Percentiles rank a stretch among this genome's conserved stretches.
Evolutionary conservation across 768 basidiomycete species (phyloP).

Genomic region (Boletus sensibilis): DNA sequence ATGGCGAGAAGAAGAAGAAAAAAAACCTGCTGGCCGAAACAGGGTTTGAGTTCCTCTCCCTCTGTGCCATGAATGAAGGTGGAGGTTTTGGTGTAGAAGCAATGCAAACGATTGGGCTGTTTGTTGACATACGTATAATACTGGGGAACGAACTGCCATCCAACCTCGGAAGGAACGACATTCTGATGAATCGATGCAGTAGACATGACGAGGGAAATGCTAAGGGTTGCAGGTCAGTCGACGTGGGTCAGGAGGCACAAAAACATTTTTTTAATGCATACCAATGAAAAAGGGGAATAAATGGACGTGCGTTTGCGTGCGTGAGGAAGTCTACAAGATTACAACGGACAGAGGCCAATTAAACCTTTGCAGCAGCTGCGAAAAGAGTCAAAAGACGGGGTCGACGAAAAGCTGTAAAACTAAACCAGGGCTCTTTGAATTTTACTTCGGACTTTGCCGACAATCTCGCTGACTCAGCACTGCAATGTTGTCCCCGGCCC

Average conservation of each 20-base stretch:
- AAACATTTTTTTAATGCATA: constrained; percentile 1
- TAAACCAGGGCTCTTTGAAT: constrained; percentile 17
- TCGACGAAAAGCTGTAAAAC: constrained; percentile 23
- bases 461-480: constrained; percentile 30
- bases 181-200: constrained; percentile 51
- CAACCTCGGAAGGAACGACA: constrained; percentile 90
- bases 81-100: constrained; percentile 97
- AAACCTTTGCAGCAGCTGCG: constrained; percentile 28
- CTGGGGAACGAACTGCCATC: constrained; percentile 99
- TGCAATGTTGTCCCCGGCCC: not conserved
- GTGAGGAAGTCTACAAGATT: constrained; percentile 39
- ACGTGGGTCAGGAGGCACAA: constrained; percentile 5
- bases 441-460: constrained; percentile 34
- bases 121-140: constrained; percentile 99
- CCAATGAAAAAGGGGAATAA: constrained; percentile 34
- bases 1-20: constrained; percentile 2
- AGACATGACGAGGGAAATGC: constrained; percentile 40
- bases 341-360: constrained; percentile 32
- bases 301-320: constrained; percentile 33
- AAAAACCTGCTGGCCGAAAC: constrained; percentile 89
- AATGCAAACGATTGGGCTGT: constrained; percentile 93
- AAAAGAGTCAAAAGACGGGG: constrained; percentile 27
- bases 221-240: constrained; percentile 5
- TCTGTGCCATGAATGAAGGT: constrained; percentile 97
- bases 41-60: constrained; percentile 89